These are phyloP conservation scores for Aspergillus fumigatiaffinis DNA, from an alignment of 2,329 filamentous ascomycete species.

Conservation along the genomic window DNA sequence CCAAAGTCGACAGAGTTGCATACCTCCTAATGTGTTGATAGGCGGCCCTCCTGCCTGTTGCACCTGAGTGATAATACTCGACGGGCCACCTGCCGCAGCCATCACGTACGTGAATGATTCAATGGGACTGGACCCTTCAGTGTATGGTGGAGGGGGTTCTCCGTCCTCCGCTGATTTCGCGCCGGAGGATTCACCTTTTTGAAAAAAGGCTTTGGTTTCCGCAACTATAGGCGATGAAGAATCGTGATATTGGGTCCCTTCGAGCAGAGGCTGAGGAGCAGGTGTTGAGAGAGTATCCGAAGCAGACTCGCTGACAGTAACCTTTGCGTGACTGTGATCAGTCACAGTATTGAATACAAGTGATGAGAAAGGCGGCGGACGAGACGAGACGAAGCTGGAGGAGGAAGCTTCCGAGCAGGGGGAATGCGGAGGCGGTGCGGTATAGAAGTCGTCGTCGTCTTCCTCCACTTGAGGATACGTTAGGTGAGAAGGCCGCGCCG, in stretches of 20 bases:
- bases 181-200: conserved; percentile 68
- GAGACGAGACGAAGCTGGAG: conserved; percentile 50
- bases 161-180: conserved; percentile 68
- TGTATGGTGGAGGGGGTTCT: conserved; percentile 94
- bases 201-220: conserved; percentile 81
- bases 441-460: conserved; percentile 36
- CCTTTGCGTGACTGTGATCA: conserved; percentile 37
- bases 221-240: conserved; percentile 52
- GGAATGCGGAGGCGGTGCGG: conserved; percentile 36
- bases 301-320: conserved; percentile 45
- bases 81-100: conserved; percentile 92
- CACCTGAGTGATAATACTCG: conserved; percentile 99
- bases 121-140: conserved; percentile 87
- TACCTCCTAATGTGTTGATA: conserved; percentile 84
- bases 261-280: conserved; percentile 49
- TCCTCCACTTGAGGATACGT: conserved; percentile 39
- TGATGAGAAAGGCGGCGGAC: conserved; percentile 61
- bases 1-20: conserved; percentile 18
- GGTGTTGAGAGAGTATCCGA: conserved; percentile 48
- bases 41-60: conserved; percentile 84
- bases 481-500: conserved; percentile 40
- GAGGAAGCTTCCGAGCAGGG: conserved; percentile 41
- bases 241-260: conserved; percentile 45
- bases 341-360: conserved; percentile 53
- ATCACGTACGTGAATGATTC: conserved; percentile 93